Conservation (phyloP, 345 rosid genomes). For the Rhizophora apiculata region DNA sequence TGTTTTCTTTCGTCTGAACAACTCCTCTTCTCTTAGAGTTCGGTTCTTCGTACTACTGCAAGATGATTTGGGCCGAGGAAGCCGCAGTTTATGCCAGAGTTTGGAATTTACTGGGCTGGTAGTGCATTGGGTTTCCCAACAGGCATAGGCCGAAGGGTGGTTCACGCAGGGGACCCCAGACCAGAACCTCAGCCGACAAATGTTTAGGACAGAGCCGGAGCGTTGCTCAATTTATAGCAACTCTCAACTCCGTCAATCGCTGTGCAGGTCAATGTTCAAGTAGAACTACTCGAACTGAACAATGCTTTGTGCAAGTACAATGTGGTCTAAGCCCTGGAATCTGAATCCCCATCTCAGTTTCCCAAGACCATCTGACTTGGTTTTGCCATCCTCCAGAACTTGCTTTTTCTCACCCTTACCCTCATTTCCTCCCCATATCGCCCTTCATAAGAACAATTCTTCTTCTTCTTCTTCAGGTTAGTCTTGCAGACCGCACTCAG, state of each 20-base stretch:
- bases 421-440: constrained; percentile 1
- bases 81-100: no score
- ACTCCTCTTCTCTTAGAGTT: no score
- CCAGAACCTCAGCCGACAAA: no score
- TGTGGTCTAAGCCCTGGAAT: constrained; percentile 17
- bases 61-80: no score
- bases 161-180: no score
- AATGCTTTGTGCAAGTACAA: constrained; percentile 30
- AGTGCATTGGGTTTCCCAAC: no score
- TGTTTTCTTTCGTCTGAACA: no score
- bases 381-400: background rate
- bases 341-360: constrained; percentile 19
- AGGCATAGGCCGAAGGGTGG: no score
- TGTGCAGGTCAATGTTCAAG: background rate
- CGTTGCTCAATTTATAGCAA: no score
- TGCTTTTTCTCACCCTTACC: constrained; percentile 22
- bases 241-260: background rate
- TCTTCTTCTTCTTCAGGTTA: constrained; percentile 46
- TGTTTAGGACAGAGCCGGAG: no score
- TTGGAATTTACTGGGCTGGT: no score
- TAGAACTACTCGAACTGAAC: background rate
- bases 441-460: constrained; percentile 11
- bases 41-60: no score
- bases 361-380: constrained; percentile 14
- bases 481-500: background rate